phyloP scores from a whole-genome alignment of 352 stramenopile genomes.

The Phytophthora vignae region DNA sequence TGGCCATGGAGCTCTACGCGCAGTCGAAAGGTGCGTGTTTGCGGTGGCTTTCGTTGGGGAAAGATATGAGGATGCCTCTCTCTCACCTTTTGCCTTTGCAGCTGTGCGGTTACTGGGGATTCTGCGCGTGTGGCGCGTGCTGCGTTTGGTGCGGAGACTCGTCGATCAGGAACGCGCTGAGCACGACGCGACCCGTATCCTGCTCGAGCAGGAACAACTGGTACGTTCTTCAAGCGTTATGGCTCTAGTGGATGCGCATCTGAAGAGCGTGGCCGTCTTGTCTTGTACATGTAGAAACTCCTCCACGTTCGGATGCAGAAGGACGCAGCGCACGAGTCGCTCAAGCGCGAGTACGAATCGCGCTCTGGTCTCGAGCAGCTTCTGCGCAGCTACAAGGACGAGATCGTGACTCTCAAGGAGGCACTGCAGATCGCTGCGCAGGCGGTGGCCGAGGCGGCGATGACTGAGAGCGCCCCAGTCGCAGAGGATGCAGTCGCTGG shows the following conservation, averaged over 20 bases:
- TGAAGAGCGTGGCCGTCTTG: neutral
- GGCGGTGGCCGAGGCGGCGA: conserved; percentile 55
- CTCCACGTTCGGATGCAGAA: conserved; percentile 57
- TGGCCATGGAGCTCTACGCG: conserved; percentile 55
- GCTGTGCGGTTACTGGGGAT: conserved; percentile 55
- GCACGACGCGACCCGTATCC: conserved; percentile 46
- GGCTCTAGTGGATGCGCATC: neutral
- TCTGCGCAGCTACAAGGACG: conserved; percentile 76
- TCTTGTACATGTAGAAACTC: conserved; percentile 41
- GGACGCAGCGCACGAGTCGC: conserved; percentile 55
- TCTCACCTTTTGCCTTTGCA: conserved; percentile 26
- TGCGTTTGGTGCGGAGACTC: conserved; percentile 61
- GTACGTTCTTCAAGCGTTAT: conserved; percentile 30
- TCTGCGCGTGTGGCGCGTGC: conserved; percentile 66
- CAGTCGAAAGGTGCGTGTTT: conserved; percentile 59
- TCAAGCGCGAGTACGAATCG: conserved; percentile 68
- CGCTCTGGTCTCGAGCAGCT: conserved; percentile 56
- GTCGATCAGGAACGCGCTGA: conserved; percentile 54
- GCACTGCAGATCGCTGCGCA: conserved; percentile 74
- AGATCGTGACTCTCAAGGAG: conserved; percentile 78
- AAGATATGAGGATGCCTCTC: neutral
- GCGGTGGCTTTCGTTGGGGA: neutral
- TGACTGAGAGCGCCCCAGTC: conserved; percentile 11
- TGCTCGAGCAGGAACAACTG: conserved; percentile 59
- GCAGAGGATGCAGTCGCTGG: conserved; percentile 3